Evolutionary conservation across 371 early-diverging fungal species (phyloP), one percentile per base, ranked within the genome.

Genomic region (Circinella minor): DNA sequence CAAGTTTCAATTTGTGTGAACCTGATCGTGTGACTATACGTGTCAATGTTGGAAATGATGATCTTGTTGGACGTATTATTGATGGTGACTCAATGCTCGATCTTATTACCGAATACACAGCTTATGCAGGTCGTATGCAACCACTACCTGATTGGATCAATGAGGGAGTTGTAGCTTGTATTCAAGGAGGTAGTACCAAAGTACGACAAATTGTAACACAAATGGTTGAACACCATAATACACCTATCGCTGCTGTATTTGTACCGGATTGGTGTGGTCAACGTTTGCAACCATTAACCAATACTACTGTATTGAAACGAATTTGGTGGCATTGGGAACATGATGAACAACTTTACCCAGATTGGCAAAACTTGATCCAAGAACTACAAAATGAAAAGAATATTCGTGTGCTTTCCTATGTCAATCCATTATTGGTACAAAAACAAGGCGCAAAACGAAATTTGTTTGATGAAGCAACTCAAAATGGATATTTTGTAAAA

Each of bases 241-340:
- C 80, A 1, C 84, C 87, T 0, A 5, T 83, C 9, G 75, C 85
- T 2, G 87, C 80, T 1, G 72, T 87, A 3, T 81, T 76, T 66
- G 55, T 87, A 11, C 74, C 81, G 43, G 87, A 87, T 60, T 87
- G 87, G 86, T 77, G 77, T 61, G 87, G 87, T 36, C 70, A 74
- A 47, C 79, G 85, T 5, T 47, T 64, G 34, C 80, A 81, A 49
- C 48, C 20, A 14, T 69, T 73, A 14, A 63, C 69, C 1, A 69
- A 71, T 7, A 73, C 69, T 18, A 73, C 73, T 5, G 68, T 71
- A 18, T 68, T 75, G 36, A 73, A 69, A 54, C 74, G 82, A 6
- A 67, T 79, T 15, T 86, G 85, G 84, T 85, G 84, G 85, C 82
- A 83, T 51, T 85, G 85, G 85, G 85, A 86, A 66, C 68, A 74